A percentile compares a stretch with the other conserved stretches of the same genome.
Evolutionary conservation across 164 flowering plant genomes (phyloP).

Genomic region (Liquidambar formosana): DNA sequence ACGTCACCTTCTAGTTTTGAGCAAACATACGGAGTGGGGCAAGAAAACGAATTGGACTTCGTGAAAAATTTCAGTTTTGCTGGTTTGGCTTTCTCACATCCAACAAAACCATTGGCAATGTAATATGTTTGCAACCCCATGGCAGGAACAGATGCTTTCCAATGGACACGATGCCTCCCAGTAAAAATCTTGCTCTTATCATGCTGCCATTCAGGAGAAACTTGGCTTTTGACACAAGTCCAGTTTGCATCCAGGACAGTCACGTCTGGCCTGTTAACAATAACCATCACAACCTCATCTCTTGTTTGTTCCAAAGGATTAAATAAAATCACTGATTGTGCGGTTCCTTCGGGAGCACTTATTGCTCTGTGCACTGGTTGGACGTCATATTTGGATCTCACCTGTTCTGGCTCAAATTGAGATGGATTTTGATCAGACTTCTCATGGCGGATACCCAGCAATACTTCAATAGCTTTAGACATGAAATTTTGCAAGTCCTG

Average conservation of each 20-base stretch:
- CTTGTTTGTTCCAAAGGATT: constrained; percentile 91
- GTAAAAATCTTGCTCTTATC: constrained; percentile 57
- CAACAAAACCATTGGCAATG: constrained; percentile 67
- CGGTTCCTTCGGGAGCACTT: constrained; percentile 59
- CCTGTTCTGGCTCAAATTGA: constrained; percentile 72
- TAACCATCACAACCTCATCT: constrained; percentile 83
- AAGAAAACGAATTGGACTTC: constrained; percentile 34
- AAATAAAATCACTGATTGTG: constrained; percentile 68
- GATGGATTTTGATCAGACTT: constrained; percentile 67
- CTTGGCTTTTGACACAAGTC: constrained; percentile 85
- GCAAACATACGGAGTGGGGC: constrained; percentile 77
- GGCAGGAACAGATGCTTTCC: constrained; percentile 86
- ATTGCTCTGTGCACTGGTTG: constrained; percentile 73
- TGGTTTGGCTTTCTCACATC: constrained; percentile 84
- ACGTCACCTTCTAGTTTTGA: constrained; percentile 48
- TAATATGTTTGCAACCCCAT: constrained; percentile 88
- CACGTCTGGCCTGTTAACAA: constrained; percentile 70
- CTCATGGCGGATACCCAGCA: constrained; percentile 71
- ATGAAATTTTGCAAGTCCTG: constrained; percentile 92
- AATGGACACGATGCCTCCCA: constrained; percentile 85
- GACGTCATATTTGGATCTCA: constrained; percentile 78
- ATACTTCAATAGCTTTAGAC: constrained; percentile 86
- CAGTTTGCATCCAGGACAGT: constrained; percentile 81
- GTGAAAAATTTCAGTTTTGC: constrained; percentile 51
- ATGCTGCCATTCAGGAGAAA: constrained; percentile 88